Conservation (phyloP, 257 asterid genomes). For the Jacaranda copaia region DNA sequence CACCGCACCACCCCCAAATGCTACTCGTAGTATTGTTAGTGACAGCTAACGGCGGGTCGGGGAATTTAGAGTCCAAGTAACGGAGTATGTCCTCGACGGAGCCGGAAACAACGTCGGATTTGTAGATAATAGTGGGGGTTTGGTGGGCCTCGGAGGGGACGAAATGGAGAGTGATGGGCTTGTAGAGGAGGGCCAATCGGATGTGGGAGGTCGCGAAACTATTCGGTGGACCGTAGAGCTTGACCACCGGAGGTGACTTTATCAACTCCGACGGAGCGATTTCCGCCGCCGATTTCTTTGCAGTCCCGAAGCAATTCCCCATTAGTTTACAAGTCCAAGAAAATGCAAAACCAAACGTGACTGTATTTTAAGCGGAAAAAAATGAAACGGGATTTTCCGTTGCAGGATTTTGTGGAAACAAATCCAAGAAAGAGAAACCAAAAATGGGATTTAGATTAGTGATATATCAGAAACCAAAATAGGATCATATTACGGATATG, state of each 20-base stretch:
- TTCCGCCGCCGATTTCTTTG: constrained; percentile 73
- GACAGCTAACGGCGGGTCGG: constrained; percentile 67
- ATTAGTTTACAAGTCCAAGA: constrained; percentile 40
- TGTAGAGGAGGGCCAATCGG: constrained; percentile 79
- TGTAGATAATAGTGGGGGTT: constrained; percentile 66
- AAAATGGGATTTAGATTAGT: background rate
- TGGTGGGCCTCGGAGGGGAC: constrained; percentile 64
- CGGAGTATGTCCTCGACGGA: constrained; percentile 68
- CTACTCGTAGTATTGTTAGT: constrained; percentile 36
- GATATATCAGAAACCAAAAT: background rate
- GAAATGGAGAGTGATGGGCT: constrained; percentile 74
- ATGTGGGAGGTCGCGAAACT: constrained; percentile 76
- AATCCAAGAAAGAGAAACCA: background rate
- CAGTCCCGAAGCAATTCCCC: constrained; percentile 74
- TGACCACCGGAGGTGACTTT: constrained; percentile 60
- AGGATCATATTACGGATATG: background rate
- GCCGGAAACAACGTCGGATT: constrained; percentile 83
- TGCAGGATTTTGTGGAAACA: constrained; percentile 8
- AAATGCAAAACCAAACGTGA: constrained; percentile 1
- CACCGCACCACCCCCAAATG: constrained; percentile 81
- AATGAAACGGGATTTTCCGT: background rate
- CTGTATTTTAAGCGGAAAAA: background rate
- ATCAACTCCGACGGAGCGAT: constrained; percentile 77
- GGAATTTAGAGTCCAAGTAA: constrained; percentile 82
- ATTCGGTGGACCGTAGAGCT: constrained; percentile 76